Evolutionary conservation across 306 rosid species (phyloP), one percentile per base, ranked within the genome.

Genomic region (Corylus americana): DNA sequence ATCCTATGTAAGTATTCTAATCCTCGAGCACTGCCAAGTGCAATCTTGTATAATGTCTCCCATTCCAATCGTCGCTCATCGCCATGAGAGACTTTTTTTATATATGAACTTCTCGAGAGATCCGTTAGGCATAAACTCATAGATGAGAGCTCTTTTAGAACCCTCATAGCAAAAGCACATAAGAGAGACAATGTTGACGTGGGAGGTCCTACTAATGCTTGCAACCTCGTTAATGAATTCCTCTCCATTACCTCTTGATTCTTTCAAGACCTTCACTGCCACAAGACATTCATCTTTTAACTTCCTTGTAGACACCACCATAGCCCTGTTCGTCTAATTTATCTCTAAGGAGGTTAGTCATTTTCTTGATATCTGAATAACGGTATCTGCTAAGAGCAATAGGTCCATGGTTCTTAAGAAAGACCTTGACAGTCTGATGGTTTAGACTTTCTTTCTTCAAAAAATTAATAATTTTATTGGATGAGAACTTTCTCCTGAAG

Each of bases 241-340:
- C 20, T 83, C 86, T 0, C 85, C 86, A 2, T 73, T 55, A 0
- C 79, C 90, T 16, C 68, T 37, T 50, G 77, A 27, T 81, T 79
- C 73, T 31, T 11, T 76, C 69, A 88, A 63, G 57, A 88, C 35
- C 78, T 88, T 88, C 45, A 85, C 87, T 0, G 91, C 87, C 61
- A 83, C 80, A 8, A 22, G 39, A 64, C 61, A 0, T 0, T 78
- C 83, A 35, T 88, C 83, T 0, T 55, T 70, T 25, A 80, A 47
- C 12, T 75, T 68, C 0, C 54, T 79, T 87, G 55, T 81, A 78
- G 1, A 87, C 86, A n/a, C 74, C 39, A 3, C 86, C 88, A 63
- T 74, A 87, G 3, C 85, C 88, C 17, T 88, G 87, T 37, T 77
- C 80, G 1, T 87, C 90, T 55, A 87, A 66, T 72, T 82, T 87